Conservation (phyloP, 2,329 filamentous ascomycete species). For the Pseudonectria buxi region DNA sequence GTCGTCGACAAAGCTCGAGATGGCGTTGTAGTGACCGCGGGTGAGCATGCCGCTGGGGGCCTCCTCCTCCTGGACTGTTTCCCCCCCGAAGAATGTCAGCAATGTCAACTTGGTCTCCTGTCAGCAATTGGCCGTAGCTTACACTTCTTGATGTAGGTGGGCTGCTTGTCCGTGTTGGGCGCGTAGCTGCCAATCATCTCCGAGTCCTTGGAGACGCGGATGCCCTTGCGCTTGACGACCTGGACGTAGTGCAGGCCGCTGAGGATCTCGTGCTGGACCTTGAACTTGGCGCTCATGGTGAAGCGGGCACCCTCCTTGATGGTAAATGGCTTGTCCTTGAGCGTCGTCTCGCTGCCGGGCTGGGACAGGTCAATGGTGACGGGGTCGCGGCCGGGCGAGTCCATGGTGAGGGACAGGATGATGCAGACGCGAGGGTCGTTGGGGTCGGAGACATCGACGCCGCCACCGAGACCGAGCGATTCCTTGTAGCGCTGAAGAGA, state of each 20-base stretch:
- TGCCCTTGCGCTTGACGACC: conserved; percentile 81
- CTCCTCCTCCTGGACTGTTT: conserved; percentile 77
- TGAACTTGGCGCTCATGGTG: conserved; percentile 89
- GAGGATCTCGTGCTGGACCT: conserved; percentile 94
- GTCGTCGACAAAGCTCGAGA: conserved; percentile 90
- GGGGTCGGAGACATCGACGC: conserved; percentile 65
- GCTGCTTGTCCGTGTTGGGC: conserved; percentile 83
- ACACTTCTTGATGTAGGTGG: conserved; percentile 88
- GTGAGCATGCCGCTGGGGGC: conserved; percentile 86
- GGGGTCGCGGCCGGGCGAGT: conserved; percentile 72
- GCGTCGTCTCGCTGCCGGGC: conserved; percentile 63
- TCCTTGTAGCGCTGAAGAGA: conserved; percentile 97
- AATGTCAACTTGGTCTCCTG: no score
- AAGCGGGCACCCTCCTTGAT: conserved; percentile 96
- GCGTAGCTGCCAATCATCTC: conserved; percentile 98
- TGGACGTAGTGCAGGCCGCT: conserved; percentile 95
- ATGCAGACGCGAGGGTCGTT: conserved; percentile 86
- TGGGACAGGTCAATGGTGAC: conserved; percentile 82
- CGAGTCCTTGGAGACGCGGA: conserved; percentile 84
- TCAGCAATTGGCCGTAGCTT: conserved; percentile 35
- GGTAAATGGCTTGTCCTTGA: conserved; percentile 90
- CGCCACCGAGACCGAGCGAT: conserved; percentile 79
- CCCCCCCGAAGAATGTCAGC: no score
- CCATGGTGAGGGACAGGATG: conserved; percentile 84
- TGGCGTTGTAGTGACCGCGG: conserved; percentile 82